Evolutionary conservation across 2,329 filamentous ascomycete species (phyloP).

Genomic region (Arachnomyces sp.): DNA sequence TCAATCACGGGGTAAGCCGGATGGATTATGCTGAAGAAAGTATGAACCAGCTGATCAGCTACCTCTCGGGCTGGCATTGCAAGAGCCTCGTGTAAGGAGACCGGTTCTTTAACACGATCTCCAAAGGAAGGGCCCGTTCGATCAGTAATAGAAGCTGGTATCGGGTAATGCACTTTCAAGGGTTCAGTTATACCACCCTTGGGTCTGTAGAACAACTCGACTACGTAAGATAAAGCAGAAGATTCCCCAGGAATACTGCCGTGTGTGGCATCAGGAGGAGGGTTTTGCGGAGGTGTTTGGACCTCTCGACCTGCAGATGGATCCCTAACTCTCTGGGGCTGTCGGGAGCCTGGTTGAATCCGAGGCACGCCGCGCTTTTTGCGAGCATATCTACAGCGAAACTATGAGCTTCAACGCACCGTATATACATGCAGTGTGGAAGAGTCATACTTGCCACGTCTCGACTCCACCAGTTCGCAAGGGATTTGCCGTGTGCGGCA

Average conservation of each 20-base stretch:
- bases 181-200: constrained; percentile 19
- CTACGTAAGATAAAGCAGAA: constrained; percentile 19
- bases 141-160: constrained; percentile 3
- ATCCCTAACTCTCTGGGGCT: constrained; percentile 1
- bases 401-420: no score
- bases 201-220: no score
- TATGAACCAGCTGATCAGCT: constrained; percentile 13
- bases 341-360: background rate
- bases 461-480: constrained; percentile 6
- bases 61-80: constrained; percentile 9
- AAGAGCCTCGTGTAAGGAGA: constrained; percentile 10
- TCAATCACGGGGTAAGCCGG: constrained; percentile 17
- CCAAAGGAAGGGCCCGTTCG: constrained; percentile 15
- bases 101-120: background rate
- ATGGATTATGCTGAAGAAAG: constrained; percentile 17
- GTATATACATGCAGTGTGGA: background rate
- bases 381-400: no score
- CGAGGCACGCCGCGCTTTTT: background rate
- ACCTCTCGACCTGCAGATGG: no score
- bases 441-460: constrained; percentile 5
- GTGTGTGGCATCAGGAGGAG: no score
- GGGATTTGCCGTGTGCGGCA: constrained; percentile 1
- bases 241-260: constrained; percentile 12
- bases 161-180: constrained; percentile 10
- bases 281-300: no score